Base-by-base conservation (phyloP, 1,284 basidiomycete genomes). In the Papiliotrema laurentii region DNA sequence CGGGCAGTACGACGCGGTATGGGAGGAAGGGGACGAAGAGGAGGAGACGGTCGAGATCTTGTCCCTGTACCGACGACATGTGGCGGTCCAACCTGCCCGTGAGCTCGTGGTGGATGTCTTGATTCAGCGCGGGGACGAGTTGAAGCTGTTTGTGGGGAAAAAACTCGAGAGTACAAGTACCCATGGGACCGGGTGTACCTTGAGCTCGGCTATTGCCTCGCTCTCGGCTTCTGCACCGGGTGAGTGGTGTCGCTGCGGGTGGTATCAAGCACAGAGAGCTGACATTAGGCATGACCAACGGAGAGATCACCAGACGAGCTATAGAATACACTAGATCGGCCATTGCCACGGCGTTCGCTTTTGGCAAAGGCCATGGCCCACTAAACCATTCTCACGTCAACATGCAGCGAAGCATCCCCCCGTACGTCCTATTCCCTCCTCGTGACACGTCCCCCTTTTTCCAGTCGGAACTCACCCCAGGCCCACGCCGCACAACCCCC, bases 141-240 rank as follows among this genome's bases (percentile, higher is more conserved):
- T 74, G 26, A 79, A 78, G 0, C 53, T 90, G 16, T 87, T 86
- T 53, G 78, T 85, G 19, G 80, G 83, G 2, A 82, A 81, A 3
- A 76, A 80, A 21, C 75, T 93, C 22, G 77, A 85, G 4, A 84
- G 85, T 10, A 80, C 73, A 22, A 88, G 79, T 56, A 93, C 92
- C 0, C 93, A 97, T 65, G 93, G 93, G 1, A 97, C 93, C 0
- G 93, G 93, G 1, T 97, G 92, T 68, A 97, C 93, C 0, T 77
- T 97, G 9, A 86, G 85, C 34, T 84, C 91, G 0, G 89, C 90
- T 0, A 79, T 96, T 14, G 84, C 86, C 1, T 84, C 83, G 44
- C 35, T 53, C 13, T 51, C 59, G 31, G 65, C 59, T 78, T 78
- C 21, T 74, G 91, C 13, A 83, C 81, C 0, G 33, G n/a, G n/a